phyloP scores from a whole-genome alignment of 1,284 basidiomycete species.

The Inonotus hispidus region DNA sequence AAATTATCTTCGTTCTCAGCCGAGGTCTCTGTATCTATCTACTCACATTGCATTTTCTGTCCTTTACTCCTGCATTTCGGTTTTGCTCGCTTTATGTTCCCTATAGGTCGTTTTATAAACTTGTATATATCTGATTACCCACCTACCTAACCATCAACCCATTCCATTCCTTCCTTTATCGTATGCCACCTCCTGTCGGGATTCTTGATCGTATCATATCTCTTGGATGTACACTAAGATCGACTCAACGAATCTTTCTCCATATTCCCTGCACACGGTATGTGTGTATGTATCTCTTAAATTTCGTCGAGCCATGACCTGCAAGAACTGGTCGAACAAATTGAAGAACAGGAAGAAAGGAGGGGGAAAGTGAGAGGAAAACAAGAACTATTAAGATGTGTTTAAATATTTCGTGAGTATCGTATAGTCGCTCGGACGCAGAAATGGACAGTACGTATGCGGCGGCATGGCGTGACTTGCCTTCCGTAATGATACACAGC shows the following conservation, averaged over 20 bases:
- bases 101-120: not conserved
- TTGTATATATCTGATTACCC: too few relatives aligned
- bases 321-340: not conserved
- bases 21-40: not conserved
- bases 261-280: too few relatives aligned
- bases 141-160: too few relatives aligned
- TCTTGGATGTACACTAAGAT: not conserved
- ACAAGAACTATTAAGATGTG: not conserved
- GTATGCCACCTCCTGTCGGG: too few relatives aligned
- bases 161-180: too few relatives aligned
- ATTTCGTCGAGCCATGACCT: not conserved
- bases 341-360: not conserved
- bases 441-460: not conserved
- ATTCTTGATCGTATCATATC: not conserved
- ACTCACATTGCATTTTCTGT: too few relatives aligned
- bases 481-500: constrained; percentile 4
- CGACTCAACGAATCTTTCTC: not conserved
- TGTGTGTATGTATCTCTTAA: not conserved
- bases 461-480: not conserved
- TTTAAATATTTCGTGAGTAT: constrained; percentile 4
- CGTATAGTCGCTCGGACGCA: not conserved
- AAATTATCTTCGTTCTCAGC: not conserved
- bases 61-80: not conserved
- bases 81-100: not conserved
- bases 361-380: not conserved